Conservation (phyloP, 106 monocot genomes). For the Allium cepa region DNA sequence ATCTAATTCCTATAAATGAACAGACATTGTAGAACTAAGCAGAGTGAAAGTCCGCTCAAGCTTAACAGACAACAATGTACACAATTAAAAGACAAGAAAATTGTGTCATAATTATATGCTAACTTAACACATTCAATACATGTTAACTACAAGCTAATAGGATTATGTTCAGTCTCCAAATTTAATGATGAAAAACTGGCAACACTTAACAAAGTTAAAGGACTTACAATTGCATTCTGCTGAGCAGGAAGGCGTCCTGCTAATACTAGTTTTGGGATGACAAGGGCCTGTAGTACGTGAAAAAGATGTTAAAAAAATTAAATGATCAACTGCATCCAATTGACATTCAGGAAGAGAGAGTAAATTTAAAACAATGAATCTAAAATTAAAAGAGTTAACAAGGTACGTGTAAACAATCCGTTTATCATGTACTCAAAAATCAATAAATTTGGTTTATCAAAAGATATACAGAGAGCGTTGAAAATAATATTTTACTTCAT, state of each 20-base stretch:
- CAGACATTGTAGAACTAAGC: too few species aligned
- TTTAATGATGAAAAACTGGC: too few species aligned
- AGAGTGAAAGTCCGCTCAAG: neutral
- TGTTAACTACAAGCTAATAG: neutral
- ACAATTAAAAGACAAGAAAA: neutral
- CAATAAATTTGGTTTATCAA: too few species aligned
- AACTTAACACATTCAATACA: neutral
- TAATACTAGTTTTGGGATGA: slow-evolving; percentile 80
- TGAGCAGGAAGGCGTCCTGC: slow-evolving; percentile 86
- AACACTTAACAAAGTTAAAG: neutral
- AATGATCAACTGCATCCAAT: too few species aligned
- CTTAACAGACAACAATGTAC: neutral
- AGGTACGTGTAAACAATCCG: too few species aligned
- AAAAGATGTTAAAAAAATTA: neutral
- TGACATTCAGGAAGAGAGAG: too few species aligned
- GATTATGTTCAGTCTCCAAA: neutral
- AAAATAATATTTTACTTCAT: too few species aligned
- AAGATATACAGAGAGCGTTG: too few species aligned
- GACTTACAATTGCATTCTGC: slow-evolving; percentile 85
- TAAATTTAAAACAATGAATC: too few species aligned
- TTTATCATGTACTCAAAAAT: too few species aligned
- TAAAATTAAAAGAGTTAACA: too few species aligned
- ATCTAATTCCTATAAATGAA: neutral
- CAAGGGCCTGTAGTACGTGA: slow-evolving; percentile 43
- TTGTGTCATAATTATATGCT: neutral